Evolutionary conservation across 2,329 filamentous ascomycete species (phyloP).

Genomic region (Orbilia ellipsospora): DNA sequence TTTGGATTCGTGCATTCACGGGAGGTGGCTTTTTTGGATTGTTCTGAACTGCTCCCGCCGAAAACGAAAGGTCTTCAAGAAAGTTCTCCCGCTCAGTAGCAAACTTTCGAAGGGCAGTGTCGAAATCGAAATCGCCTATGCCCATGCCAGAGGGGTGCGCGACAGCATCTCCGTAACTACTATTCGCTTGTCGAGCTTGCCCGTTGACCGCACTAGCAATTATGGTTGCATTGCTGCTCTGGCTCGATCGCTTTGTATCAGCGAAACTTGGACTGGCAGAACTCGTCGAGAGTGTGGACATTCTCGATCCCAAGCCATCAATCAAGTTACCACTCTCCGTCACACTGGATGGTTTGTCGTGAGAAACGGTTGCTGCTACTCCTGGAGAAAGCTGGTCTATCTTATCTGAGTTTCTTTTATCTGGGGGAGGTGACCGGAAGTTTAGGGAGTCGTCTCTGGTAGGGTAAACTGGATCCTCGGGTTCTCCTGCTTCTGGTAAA

Average conservation of each 20-base stretch:
- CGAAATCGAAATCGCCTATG: constrained; percentile 85
- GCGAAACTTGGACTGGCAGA: constrained; percentile 48
- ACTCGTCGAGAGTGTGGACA: constrained; percentile 50
- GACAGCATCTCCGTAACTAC: constrained; percentile 57
- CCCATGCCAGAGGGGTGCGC: constrained; percentile 60
- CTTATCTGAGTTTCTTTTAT: constrained; percentile 49
- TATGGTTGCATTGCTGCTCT: constrained; percentile 50
- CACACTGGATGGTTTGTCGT: constrained; percentile 34
- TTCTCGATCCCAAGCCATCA: constrained; percentile 34
- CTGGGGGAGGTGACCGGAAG: constrained; percentile 21
- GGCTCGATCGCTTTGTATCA: constrained; percentile 51
- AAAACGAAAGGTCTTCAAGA: constrained; percentile 89
- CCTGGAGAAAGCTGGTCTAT: constrained; percentile 22
- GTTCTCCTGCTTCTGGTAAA: constrained; percentile 58
- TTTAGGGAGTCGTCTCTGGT: constrained; percentile 45
- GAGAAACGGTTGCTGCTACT: background rate
- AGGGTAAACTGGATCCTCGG: constrained; percentile 58
- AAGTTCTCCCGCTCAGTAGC: constrained; percentile 95
- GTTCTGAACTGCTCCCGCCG: constrained; percentile 78
- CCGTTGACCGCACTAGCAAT: constrained; percentile 37
- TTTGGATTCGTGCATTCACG: constrained; percentile 82
- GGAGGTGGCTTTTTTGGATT: constrained; percentile 68
- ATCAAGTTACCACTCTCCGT: constrained; percentile 7
- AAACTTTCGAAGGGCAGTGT: constrained; percentile 91
- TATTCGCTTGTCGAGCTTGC: constrained; percentile 20